Base-by-base conservation (phyloP, 2,329 filamentous ascomycete species). In the Dactylellina parvicollis region DNA sequence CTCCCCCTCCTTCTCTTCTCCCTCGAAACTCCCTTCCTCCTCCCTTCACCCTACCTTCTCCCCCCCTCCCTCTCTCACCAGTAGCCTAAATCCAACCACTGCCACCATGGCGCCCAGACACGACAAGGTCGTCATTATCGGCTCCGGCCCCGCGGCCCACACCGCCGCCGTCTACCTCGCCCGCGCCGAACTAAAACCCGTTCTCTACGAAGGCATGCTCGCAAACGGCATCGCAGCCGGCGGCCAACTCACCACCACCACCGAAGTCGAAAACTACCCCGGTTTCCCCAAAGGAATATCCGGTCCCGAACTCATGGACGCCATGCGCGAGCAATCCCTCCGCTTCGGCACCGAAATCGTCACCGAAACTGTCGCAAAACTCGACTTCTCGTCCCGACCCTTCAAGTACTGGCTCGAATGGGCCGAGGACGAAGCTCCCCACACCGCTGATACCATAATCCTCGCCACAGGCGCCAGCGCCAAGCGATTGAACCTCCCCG, bases 241-340 rank as follows among this genome's bases (percentile, higher is more conserved):
- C 77, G 95, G 95, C 67, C 95, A 99, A 85, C 86, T 99, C 77
- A 99, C 96, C 62, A 99, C 96, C 24, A 99, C 95, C 62, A 98
- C 96, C 79, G 96, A 99, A 77, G 89, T 99, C 72, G 95, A 99
- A 85, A 99, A 99, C 86, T 99, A 90, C 83, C 95, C 95, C 24
- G 95, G 95, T 50, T 99, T 98, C 84, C 90, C 91, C 79, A 87
- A 91, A 78, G 91, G 90, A 75, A 92, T 99, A 81, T 90, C 92
- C 82, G 95, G 95, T 77, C 83, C 86, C 65, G 90, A 92, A 79
- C 85, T 99, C 77, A 99, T 99, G 95, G 94, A 97, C 77, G 87
- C 89, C 81, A 98, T 99, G 94, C 90, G 90, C 82, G 87, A 86
- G 74, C 95, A 99, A 83, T 96, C 92, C 70, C 88, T 90, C 82